Evolutionary conservation across 192 early-diverging fungal genomes (phyloP), one percentile per base, ranked within the genome.

Genomic region (Jimgerdemannia lactiflua): DNA sequence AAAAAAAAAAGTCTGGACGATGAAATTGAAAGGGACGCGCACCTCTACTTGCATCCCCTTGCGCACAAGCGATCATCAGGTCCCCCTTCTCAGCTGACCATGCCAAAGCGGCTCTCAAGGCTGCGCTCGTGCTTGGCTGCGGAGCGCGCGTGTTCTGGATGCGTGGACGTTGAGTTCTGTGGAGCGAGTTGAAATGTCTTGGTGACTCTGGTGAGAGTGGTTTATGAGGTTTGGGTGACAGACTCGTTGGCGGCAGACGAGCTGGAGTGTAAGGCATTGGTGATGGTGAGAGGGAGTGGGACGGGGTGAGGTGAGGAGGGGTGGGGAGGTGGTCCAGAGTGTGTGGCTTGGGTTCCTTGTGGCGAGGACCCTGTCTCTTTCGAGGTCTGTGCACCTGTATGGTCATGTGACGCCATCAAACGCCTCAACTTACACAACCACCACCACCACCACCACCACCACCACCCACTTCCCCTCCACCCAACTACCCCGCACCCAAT

Each of bases 401-500:
- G 29, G 29, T 29, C 29, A 29, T 29, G 29, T 29, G 29, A 29
- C 29, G 0, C 29, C 29, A 29, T 29, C 29, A 29, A 29, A 29
- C 29, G 29, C 29, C 1, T 29, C 29, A 29, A 29, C 29, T 29
- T 29, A 29, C 1, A 29, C 29, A 0, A 29, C 29, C 29, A 29
- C 29, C 29, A 29, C 29, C 29, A n/a, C n/a, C 29, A n/a, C 29
- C 1, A 29, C 29, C 29, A 29, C 29, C 29, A 29, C 29, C 29
- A 29, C 29, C 29, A n/a, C n/a, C 29, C 29, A 29, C 49, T 59
- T 59, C 49, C 14, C 49, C 49, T 14, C 6, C 49, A 59, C 49
- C 14, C 14, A 14, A 10, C 14, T 59, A 6, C 49, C 49, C 49
- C 8, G 8, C 49, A 59, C 6, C 7, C 70, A 78, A 94, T 94